These are phyloP conservation scores for Cucurbita moschata DNA, from an alignment of 306 rosid species.

Conservation along the genomic window DNA sequence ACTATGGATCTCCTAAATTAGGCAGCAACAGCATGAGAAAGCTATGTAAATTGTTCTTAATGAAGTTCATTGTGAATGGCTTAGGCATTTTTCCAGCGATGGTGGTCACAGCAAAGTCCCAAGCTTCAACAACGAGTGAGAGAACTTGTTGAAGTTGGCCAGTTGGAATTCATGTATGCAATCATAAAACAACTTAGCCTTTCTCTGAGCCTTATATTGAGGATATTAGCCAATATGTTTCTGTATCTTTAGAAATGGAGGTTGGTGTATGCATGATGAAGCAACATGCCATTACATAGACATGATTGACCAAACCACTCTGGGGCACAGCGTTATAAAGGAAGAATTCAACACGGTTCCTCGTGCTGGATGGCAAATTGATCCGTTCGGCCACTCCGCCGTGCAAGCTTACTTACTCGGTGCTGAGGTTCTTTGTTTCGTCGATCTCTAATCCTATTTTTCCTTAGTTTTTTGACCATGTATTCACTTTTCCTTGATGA, in stretches of 20 bases:
- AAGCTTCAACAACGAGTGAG: slow-evolving; percentile 40
- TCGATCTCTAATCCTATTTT: background rate
- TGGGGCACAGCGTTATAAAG: slow-evolving; percentile 60
- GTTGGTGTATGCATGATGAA: slow-evolving; percentile 99
- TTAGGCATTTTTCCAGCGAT: slow-evolving; percentile 67
- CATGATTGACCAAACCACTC: slow-evolving; percentile 89
- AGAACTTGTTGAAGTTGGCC: slow-evolving; percentile 49
- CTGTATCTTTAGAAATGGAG: slow-evolving; percentile 55
- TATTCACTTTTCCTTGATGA: background rate
- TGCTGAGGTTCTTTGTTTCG: slow-evolving; percentile 45
- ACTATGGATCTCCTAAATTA: background rate
- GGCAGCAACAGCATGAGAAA: background rate
- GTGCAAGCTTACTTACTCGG: slow-evolving; percentile 72
- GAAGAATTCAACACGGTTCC: slow-evolving; percentile 47
- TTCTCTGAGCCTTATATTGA: background rate
- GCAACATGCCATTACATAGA: slow-evolving; percentile 74
- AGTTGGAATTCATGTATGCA: slow-evolving; percentile 59
- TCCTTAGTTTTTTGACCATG: background rate
- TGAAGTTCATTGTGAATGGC: background rate
- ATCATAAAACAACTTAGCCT: background rate
- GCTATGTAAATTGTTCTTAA: background rate
- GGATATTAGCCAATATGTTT: no score
- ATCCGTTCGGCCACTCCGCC: slow-evolving; percentile 86
- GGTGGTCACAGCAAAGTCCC: slow-evolving; percentile 67
- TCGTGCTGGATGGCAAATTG: slow-evolving; percentile 86